Percentiles rank a stretch among this genome's conserved stretches.
phyloP scores from a whole-genome alignment of 352 stramenopile genomes.

The Halophytophthora polymorphica region DNA sequence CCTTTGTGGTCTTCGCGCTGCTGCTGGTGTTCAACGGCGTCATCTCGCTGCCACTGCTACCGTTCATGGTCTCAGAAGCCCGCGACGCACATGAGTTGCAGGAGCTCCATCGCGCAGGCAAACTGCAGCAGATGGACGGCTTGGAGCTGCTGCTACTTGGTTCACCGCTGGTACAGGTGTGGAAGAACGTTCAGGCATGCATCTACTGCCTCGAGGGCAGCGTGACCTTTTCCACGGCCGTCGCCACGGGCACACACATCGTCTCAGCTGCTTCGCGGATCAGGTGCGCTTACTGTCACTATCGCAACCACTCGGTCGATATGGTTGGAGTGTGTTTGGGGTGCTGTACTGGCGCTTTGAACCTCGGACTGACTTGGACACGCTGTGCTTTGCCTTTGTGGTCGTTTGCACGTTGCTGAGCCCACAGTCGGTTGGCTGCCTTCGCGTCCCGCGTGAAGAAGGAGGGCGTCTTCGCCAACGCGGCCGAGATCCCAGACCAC shows the following conservation, averaged over 20 bases:
- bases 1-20: constrained; percentile 45
- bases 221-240: constrained; percentile 53
- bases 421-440: constrained; percentile 28
- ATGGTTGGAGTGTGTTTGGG: too few species aligned
- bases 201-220: constrained; percentile 73
- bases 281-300: constrained; percentile 20
- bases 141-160: constrained; percentile 67
- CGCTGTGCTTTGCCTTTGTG: constrained; percentile 6
- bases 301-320: background rate
- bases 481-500: constrained; percentile 60
- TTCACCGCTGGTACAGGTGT: constrained; percentile 67
- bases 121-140: constrained; percentile 50
- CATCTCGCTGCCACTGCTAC: constrained; percentile 49
- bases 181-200: constrained; percentile 66
- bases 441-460: constrained; percentile 51
- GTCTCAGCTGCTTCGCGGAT: constrained; percentile 45
- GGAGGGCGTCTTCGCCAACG: constrained; percentile 46
- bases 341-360: background rate
- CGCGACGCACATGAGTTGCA: constrained; percentile 36
- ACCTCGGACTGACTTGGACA: background rate
- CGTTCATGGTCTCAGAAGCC: constrained; percentile 52
- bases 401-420: background rate
- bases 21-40: constrained; percentile 53
- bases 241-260: constrained; percentile 60
- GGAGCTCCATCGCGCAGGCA: constrained; percentile 20